Evolutionary conservation across 1,139 yeast genomes (phyloP).

Genomic region (Spencermartinsiella ligniputridi): DNA sequence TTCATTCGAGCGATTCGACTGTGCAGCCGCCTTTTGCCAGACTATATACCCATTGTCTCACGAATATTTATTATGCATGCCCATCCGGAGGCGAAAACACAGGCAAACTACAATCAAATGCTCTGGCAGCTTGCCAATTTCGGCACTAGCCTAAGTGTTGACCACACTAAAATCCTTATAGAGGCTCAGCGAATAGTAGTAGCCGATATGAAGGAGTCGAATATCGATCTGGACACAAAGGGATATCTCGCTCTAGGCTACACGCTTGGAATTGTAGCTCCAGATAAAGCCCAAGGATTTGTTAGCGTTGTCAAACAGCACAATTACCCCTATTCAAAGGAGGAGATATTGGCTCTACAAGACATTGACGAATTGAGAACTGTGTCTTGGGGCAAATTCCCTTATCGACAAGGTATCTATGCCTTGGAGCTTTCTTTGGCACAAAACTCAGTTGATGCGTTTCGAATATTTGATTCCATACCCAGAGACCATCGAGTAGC

Average conservation of each 20-base stretch:
- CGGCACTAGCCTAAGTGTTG: slow-evolving; percentile 25
- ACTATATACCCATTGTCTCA: slow-evolving; percentile 28
- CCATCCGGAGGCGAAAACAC: slow-evolving; percentile 10
- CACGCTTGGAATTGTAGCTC: slow-evolving; percentile 13
- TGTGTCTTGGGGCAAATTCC: slow-evolving; percentile 19
- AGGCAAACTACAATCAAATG: slow-evolving; percentile 26
- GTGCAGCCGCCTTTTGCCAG: slow-evolving; percentile 23
- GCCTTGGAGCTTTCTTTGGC: slow-evolving; percentile 19
- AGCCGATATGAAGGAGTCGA: slow-evolving; percentile 17
- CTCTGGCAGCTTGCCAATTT: slow-evolving; percentile 29
- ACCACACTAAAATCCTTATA: slow-evolving; percentile 21
- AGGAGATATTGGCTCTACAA: slow-evolving; percentile 19
- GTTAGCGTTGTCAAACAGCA: slow-evolving; percentile 21
- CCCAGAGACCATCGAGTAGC: slow-evolving; percentile 15
- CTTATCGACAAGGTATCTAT: slow-evolving; percentile 21
- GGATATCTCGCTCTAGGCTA: slow-evolving; percentile 31
- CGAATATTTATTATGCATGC: slow-evolving; percentile 21
- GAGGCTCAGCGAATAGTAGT: slow-evolving; percentile 28
- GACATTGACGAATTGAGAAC: slow-evolving; percentile 1
- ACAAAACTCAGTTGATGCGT: slow-evolving; percentile 16
- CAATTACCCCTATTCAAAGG: slow-evolving; percentile 22
- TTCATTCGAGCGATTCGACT: slow-evolving; percentile 21
- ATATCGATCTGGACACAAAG: slow-evolving; percentile 27
- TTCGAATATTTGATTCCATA: slow-evolving; percentile 11
- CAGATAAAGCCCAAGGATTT: slow-evolving; percentile 18